These are phyloP conservation scores for Phytophthora meadii DNA, from an alignment of 352 stramenopile species.

Conservation along the genomic window DNA sequence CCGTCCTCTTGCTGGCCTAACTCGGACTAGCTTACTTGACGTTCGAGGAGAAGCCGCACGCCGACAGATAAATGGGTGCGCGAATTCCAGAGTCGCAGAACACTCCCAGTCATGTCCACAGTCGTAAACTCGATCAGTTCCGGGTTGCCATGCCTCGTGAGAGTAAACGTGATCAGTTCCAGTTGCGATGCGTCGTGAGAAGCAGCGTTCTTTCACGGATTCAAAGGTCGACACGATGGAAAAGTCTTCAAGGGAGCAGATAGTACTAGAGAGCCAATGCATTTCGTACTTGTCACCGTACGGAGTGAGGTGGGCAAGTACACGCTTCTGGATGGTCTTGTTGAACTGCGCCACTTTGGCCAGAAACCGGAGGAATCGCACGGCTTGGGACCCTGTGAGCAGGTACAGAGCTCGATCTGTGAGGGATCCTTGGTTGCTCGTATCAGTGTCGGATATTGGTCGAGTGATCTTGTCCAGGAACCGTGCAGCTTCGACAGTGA, in stretches of 20 bases:
- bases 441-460: conserved; percentile 4
- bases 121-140: conserved; percentile 5
- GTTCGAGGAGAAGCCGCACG: conserved; percentile 11
- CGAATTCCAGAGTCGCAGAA: conserved; percentile 38
- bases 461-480: conserved; percentile 68
- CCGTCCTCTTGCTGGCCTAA: conserved; percentile 6
- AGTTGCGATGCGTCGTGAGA: conserved; percentile 25
- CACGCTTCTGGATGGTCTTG: conserved; percentile 51
- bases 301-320: conserved; percentile 51
- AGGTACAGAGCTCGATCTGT: conserved; percentile 56
- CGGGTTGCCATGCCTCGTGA: too few species aligned
- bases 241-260: conserved; percentile 57
- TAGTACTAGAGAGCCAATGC: conserved; percentile 53
- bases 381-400: conserved; percentile 58
- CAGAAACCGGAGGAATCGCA: conserved; percentile 76
- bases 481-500: conserved; percentile 68
- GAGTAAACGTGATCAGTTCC: conserved; percentile 28
- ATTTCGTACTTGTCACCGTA: conserved; percentile 55
- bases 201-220: conserved; percentile 31
- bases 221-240: conserved; percentile 44
- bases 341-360: conserved; percentile 73
- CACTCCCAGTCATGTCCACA: conserved; percentile 38
- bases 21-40: conserved; percentile 17
- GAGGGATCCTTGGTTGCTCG: conserved; percentile 16
- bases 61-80: conserved; percentile 19